Evolutionary conservation across 257 asterid species (phyloP).

Genomic region (Solanum neorickii): DNA sequence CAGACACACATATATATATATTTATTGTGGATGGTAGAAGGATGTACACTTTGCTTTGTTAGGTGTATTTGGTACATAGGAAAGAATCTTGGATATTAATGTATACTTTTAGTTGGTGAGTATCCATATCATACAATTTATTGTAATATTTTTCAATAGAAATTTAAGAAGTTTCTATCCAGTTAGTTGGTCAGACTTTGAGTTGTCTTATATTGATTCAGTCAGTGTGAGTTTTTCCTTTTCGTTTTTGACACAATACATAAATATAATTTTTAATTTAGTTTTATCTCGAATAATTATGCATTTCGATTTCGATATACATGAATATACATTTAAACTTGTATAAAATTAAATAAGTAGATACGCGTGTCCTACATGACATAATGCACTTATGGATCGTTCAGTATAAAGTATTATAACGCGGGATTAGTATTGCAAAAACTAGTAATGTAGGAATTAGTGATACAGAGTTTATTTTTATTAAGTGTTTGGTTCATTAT

Average conservation of each 20-base stretch:
- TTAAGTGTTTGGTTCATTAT: rapidly evolving
- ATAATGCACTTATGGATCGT: too few species aligned
- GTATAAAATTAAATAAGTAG: too few species aligned
- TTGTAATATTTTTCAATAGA: background rate
- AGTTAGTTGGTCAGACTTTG: background rate
- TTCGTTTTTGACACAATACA: too few species aligned
- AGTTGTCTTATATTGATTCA: background rate
- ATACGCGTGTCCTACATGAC: rapidly evolving
- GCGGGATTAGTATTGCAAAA: too few species aligned
- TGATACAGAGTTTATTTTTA: too few species aligned
- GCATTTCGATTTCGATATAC: rapidly evolving
- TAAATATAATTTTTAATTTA: too few species aligned
- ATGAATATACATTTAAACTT: too few species aligned
- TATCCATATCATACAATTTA: background rate
- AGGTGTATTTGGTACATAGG: background rate
- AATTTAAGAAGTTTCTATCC: background rate
- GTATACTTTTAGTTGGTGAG: background rate
- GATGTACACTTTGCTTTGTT: background rate
- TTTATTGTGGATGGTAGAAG: background rate
- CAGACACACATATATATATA: background rate
- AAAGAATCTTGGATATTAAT: background rate
- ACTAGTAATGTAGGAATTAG: too few species aligned
- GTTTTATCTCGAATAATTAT: rapidly evolving
- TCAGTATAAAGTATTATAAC: too few species aligned
- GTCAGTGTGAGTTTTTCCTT: background rate